These are phyloP conservation scores for Antarctomyces pellizariae DNA, from an alignment of 495 filamentous ascomycete species.

Conservation along the genomic window DNA sequence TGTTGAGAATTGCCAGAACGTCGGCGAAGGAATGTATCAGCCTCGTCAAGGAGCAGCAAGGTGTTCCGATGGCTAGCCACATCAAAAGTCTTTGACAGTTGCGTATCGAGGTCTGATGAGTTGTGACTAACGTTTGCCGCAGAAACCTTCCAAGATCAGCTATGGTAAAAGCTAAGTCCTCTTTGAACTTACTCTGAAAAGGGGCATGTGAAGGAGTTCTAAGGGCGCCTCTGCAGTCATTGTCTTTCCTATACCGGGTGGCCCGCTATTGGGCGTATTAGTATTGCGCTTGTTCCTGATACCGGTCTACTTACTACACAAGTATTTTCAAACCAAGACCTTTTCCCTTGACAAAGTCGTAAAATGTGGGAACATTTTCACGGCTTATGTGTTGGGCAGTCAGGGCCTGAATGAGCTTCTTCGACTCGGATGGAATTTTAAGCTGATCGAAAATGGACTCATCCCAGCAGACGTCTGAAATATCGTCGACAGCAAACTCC, in stretches of 20 bases:
- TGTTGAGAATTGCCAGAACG: constrained; percentile 9
- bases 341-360: constrained; percentile 10
- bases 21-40: constrained; percentile 18
- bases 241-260: constrained; percentile 34
- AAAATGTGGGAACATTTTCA: constrained; percentile 5
- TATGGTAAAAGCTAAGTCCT: constrained; percentile 1
- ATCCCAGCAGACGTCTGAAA: constrained; percentile 15
- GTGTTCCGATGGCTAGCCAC: constrained; percentile 20
- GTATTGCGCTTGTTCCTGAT: constrained; percentile 8
- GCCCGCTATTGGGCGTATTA: constrained; percentile 17
- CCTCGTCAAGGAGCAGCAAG: constrained; percentile 21
- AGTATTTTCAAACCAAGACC: constrained; percentile 4
- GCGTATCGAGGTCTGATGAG: constrained; percentile 14
- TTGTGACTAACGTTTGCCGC: constrained; percentile 1
- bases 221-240: constrained; percentile 28
- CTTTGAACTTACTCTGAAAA: constrained; percentile 5
- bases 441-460: constrained; percentile 5
- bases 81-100: constrained; percentile 20
- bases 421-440: constrained; percentile 7
- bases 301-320: constrained; percentile 3
- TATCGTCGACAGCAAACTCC: constrained; percentile 14
- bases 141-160: constrained; percentile 6
- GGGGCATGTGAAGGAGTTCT: constrained; percentile 10
- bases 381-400: constrained; percentile 6
- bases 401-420: constrained; percentile 9